Evolutionary conservation across 192 early-diverging fungal species (phyloP).

Genomic region (Podila epicladia): DNA sequence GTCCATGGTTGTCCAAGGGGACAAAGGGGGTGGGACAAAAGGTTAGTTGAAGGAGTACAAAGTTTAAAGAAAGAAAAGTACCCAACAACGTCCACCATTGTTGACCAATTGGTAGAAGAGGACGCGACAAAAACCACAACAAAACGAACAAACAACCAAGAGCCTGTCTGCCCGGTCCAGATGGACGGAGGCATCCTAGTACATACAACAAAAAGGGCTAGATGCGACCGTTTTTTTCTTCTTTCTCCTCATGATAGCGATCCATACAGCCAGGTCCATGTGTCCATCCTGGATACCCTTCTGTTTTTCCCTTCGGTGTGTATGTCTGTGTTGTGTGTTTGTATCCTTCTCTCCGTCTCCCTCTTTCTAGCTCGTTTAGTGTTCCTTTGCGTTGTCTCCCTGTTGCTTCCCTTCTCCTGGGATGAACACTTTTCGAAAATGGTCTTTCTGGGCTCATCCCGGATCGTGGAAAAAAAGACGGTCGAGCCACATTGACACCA

Average conservation of each 20-base stretch:
- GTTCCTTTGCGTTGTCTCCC: neutral
- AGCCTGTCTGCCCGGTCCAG: too few species aligned
- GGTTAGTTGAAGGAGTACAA: neutral
- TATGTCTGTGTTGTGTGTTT: too few species aligned
- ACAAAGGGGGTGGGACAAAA: conserved; percentile 6
- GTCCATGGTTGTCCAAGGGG: conserved; percentile 5
- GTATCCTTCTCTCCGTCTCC: neutral
- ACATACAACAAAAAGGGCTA: too few species aligned
- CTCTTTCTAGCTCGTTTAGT: neutral
- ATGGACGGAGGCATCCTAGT: too few species aligned
- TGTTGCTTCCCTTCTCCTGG: neutral
- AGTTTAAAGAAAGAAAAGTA: neutral
- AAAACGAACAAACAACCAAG: too few species aligned
- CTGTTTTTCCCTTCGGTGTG: too few species aligned
- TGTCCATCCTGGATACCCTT: too few species aligned
- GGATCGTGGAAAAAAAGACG: neutral
- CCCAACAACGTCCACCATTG: neutral
- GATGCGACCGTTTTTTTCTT: too few species aligned
- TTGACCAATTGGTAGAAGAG: too few species aligned
- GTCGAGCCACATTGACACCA: neutral
- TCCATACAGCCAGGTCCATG: too few species aligned
- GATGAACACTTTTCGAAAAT: neutral
- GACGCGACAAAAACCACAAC: too few species aligned
- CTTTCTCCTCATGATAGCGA: too few species aligned
- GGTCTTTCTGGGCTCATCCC: neutral